These are phyloP conservation scores for Syzygium grande DNA, from an alignment of 345 rosid species.

Conservation along the genomic window DNA sequence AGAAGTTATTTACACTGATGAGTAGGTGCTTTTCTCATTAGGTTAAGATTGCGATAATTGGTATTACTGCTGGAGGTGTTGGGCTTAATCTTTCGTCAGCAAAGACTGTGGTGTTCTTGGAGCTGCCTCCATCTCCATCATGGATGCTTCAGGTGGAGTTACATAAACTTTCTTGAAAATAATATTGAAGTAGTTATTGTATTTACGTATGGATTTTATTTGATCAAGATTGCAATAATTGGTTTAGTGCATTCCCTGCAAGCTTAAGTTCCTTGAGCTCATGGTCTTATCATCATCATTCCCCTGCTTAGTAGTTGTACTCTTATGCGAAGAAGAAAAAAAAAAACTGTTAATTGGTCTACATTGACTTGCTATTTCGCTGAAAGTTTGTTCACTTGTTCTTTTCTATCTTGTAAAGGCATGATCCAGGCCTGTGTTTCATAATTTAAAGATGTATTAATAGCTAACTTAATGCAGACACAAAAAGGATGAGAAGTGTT, in stretches of 20 bases:
- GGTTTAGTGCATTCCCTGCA: not conserved
- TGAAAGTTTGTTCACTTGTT: not conserved
- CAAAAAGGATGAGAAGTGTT: not conserved
- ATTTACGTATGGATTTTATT: not conserved
- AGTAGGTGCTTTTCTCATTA: not conserved
- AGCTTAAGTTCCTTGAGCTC: not conserved
- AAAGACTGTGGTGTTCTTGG: slow-evolving; percentile 80
- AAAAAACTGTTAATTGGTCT: not conserved
- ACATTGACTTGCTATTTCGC: not conserved
- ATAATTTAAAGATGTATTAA: not conserved
- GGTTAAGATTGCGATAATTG: slow-evolving; percentile 86
- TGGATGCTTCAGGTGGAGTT: slow-evolving; percentile 79
- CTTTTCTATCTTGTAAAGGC: not conserved
- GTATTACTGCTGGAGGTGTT: slow-evolving; percentile 89
- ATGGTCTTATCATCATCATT: not conserved
- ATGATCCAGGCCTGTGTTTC: not conserved
- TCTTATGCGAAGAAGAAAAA: not conserved
- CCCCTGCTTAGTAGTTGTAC: not conserved
- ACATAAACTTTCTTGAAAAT: not conserved
- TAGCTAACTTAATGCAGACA: not conserved
- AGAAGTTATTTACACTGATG: not conserved
- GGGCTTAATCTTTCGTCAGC: slow-evolving; percentile 95
- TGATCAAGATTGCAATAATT: not conserved
- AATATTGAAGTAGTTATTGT: not conserved
- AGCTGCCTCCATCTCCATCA: slow-evolving; percentile 81